Base-by-base conservation (phyloP, 225 moss, liverwort and hornwort species). In the Anthoceros angustus region DNA sequence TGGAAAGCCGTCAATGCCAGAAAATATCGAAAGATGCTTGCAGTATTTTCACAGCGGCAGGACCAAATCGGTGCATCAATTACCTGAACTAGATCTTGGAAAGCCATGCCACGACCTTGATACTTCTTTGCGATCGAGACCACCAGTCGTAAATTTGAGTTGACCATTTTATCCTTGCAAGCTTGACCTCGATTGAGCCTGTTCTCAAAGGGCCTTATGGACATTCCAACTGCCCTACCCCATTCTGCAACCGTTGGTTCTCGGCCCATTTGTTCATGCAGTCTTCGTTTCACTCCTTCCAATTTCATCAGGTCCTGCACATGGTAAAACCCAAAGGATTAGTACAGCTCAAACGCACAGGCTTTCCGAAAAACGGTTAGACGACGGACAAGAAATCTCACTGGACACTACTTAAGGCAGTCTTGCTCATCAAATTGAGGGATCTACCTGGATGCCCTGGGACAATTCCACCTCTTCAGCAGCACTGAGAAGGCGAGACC, bases 131-230 rank as follows among this genome's bases (percentile, higher is more conserved):
- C 95, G 67, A 95, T 88, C 3, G 91, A 91, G 32, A 95, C 95
- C 20, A 95, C 95, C 74, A 95, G 79, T 42, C 91, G 82, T 26
- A 95, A 73, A 70, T 95, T 95, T 25, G 91, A 95, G 67, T 86
- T 95, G 72, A 95, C 95, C 91, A 95, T 88, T 81, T 80, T 95
- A 64, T 91, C 91, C 78, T 95, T 95, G 39, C 80, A 88, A 42
- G 71, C 74, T 26, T 84, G 90, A 43, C 88, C 95, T n/a, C 84
- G 71, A 65, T 91, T 86, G 0, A 95, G 71, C 0, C 95, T 76
- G 23, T 69, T 67, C 69, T 95, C 95, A 38, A 95, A 72, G 32
- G 85, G 77, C 65, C 80, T 77, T 38, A 82, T 80, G 4, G 82
- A 83, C 60, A 86, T 77, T 65, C 91, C 91, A 26, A 85, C 82